phyloP scores from a whole-genome alignment of 75 land plant species.

The Pseudotsuga menziesii region DNA sequence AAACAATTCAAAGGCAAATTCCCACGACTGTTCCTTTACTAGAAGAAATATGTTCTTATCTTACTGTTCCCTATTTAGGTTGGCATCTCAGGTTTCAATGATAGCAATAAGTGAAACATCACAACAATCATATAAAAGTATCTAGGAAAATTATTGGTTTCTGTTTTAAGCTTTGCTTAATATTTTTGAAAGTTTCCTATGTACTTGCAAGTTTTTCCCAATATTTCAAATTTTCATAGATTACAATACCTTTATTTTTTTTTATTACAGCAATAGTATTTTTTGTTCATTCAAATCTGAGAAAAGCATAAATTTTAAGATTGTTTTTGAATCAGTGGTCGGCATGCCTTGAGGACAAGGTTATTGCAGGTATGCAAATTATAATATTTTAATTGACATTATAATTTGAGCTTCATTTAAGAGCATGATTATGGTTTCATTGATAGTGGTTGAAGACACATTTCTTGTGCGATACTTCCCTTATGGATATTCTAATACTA shows the following conservation, averaged over 20 bases:
- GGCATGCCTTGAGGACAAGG: slow-evolving; percentile 79
- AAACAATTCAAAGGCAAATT: background rate
- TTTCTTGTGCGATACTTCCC: background rate
- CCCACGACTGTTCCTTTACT: background rate
- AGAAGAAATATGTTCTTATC: background rate
- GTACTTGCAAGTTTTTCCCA: background rate
- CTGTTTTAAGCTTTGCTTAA: background rate
- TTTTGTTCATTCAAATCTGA: no score
- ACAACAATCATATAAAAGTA: background rate
- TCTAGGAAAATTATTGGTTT: background rate
- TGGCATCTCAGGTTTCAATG: background rate
- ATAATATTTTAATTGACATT: background rate
- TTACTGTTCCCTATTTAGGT: no score
- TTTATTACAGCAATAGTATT: background rate
- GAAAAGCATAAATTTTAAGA: background rate
- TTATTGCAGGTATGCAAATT: slow-evolving; percentile 53
- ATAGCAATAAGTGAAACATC: background rate
- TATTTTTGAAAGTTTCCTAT: background rate
- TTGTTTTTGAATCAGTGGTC: slow-evolving; percentile 53
- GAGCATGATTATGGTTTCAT: background rate
- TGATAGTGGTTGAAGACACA: background rate
- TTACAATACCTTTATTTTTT: background rate
- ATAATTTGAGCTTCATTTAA: background rate
- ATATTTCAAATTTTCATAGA: background rate
- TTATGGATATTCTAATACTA: background rate